Evolutionary conservation across 306 rosid genomes (phyloP).

Genomic region (Cicer pinnatifidum): DNA sequence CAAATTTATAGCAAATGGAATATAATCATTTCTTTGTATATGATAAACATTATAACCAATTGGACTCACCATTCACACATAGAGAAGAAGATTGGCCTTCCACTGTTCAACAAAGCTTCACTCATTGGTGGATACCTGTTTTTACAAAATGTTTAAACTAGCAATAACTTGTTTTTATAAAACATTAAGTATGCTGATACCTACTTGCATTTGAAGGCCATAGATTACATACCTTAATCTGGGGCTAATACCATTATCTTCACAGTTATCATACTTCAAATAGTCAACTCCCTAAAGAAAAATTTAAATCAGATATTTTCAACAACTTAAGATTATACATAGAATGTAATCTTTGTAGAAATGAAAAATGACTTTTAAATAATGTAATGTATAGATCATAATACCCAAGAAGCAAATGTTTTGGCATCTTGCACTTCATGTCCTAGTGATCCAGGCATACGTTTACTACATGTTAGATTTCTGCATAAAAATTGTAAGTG

Average conservation of each 20-base stretch:
- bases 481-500: conserved; percentile 38
- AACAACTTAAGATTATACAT: not conserved
- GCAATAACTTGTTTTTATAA: not conserved
- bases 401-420: conserved; percentile 76
- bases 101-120: conserved; percentile 54
- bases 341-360: not conserved
- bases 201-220: not conserved
- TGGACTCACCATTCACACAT: conserved; percentile 72
- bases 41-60: not conserved
- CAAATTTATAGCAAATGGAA: not conserved
- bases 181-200: not conserved
- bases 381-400: not conserved
- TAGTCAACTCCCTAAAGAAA: conserved; percentile 62
- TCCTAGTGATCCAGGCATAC: conserved; percentile 73
- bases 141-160: not conserved
- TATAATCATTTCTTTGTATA: not conserved
- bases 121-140: conserved; percentile 69
- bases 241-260: conserved; percentile 15
- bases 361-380: conserved; percentile 1
- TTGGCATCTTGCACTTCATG: conserved; percentile 71
- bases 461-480: conserved; percentile 59
- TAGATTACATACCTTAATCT: conserved; percentile 8
- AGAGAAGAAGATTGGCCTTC: conserved; percentile 61
- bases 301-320: not conserved
- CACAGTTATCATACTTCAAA: conserved; percentile 75